A percentile compares a stretch with the other conserved stretches of the same genome.
phyloP scores from a whole-genome alignment of 2,329 filamentous ascomycete species.

The Aplosporella prunicola region DNA sequence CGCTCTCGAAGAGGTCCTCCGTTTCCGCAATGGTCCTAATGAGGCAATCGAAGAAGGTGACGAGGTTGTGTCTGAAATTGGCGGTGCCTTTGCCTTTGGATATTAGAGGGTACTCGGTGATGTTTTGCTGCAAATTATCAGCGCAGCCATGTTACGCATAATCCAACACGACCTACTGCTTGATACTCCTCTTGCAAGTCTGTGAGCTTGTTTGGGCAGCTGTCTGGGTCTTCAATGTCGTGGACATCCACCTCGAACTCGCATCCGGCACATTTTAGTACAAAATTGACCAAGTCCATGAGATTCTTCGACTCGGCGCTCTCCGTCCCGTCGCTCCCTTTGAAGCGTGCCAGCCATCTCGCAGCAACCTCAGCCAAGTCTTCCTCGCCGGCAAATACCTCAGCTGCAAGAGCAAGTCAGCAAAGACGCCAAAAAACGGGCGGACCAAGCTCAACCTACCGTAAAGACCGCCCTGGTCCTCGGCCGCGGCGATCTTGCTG shows the following conservation, averaged over 20 bases:
- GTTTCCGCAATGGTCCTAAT: constrained; percentile 71
- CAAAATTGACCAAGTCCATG: constrained; percentile 52
- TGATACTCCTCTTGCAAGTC: constrained; percentile 88
- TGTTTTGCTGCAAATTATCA: constrained; percentile 48
- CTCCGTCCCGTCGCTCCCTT: constrained; percentile 44
- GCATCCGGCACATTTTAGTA: constrained; percentile 65
- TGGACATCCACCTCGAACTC: constrained; percentile 66
- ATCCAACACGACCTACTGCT: constrained; percentile 44
- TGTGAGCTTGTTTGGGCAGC: constrained; percentile 64
- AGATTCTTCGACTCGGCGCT: constrained; percentile 23
- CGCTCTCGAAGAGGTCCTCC: constrained; percentile 69
- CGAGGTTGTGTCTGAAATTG: constrained; percentile 67
- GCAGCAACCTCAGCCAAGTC: constrained; percentile 47
- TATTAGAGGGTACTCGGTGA: constrained; percentile 86
- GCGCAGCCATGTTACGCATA: not conserved
- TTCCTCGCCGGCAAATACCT: constrained; percentile 49
- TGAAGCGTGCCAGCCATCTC: constrained; percentile 49
- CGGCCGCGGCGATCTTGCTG: constrained; percentile 42
- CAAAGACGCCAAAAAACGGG: constrained; percentile 1
- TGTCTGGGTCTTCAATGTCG: constrained; percentile 84
- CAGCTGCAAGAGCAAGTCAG: constrained; percentile 32
- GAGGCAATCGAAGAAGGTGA: constrained; percentile 69
- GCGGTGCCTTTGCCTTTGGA: constrained; percentile 67
- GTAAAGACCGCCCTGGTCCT: constrained; percentile 48
- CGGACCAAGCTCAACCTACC: constrained; percentile 28